phyloP scores from a whole-genome alignment of 2,329 filamentous ascomycete species.

The Coccinonectria pachysandricola region DNA sequence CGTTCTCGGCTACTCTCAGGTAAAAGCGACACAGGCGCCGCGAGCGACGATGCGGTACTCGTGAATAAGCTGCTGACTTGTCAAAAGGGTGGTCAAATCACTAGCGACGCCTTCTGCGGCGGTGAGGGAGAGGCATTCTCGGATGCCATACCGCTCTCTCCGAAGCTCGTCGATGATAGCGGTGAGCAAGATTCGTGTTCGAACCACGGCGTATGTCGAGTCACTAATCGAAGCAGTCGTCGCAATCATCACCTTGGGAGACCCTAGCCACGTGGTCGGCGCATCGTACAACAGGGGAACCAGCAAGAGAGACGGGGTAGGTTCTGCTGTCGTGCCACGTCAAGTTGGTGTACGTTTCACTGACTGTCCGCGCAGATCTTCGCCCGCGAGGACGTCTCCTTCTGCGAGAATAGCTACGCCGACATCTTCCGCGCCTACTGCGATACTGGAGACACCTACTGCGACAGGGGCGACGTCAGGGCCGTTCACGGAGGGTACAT shows the following conservation, averaged over 20 bases:
- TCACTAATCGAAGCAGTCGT: conserved; percentile 23
- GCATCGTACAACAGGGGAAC: conserved; percentile 27
- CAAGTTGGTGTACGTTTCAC: too few species aligned
- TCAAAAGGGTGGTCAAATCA: conserved; percentile 28
- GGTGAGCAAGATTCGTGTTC: too few species aligned
- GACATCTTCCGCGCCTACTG: conserved; percentile 30
- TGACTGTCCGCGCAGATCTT: conserved; percentile 22
- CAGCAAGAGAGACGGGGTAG: conserved; percentile 27
- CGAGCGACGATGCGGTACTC: background rate
- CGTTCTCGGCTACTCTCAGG: conserved; percentile 33
- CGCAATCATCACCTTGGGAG: conserved; percentile 30
- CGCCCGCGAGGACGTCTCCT: conserved; percentile 22
- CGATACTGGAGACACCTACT: conserved; percentile 32
- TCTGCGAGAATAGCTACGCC: conserved; percentile 25
- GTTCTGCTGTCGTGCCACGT: conserved; percentile 8
- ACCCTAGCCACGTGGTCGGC: conserved; percentile 29
- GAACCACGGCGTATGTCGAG: too few species aligned
- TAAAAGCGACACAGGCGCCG: conserved; percentile 4
- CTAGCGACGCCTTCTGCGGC: conserved; percentile 29
- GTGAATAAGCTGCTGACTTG: background rate
- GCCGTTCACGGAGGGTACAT: conserved; percentile 28
- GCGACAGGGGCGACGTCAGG: conserved; percentile 22
- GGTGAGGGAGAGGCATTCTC: conserved; percentile 20
- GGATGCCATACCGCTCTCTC: conserved; percentile 15
- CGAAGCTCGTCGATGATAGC: conserved; percentile 21